A percentile compares a stretch with the other conserved stretches of the same genome.
These are phyloP conservation scores for Centaurea solstitialis DNA, from an alignment of 129 eudicot genomes.

Conservation along the genomic window DNA sequence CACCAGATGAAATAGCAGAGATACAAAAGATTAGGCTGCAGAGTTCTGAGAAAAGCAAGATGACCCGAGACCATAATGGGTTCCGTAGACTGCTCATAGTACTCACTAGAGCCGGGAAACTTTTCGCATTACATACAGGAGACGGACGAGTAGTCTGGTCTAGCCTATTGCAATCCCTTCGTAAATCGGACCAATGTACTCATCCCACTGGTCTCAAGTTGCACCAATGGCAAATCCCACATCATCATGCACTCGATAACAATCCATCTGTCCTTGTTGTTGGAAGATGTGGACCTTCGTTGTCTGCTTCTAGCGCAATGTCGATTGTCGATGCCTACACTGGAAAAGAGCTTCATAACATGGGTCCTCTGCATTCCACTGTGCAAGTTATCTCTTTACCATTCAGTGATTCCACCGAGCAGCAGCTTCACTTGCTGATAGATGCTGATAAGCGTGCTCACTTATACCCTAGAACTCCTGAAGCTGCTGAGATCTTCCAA, in stretches of 20 bases:
- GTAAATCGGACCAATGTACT: slow-evolving; percentile 59
- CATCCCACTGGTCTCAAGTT: slow-evolving; percentile 65
- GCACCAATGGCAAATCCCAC: slow-evolving; percentile 91
- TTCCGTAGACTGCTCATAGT: slow-evolving; percentile 84
- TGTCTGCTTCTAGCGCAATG: slow-evolving; percentile 61
- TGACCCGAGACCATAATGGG: slow-evolving; percentile 98
- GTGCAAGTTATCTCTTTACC: slow-evolving; percentile 77
- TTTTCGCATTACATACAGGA: slow-evolving; percentile 90
- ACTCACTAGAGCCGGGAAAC: slow-evolving; percentile 88
- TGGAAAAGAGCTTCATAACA: slow-evolving; percentile 59
- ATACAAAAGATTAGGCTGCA: slow-evolving; percentile 73
- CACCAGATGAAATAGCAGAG: slow-evolving; percentile 80
- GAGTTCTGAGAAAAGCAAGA: slow-evolving; percentile 83
- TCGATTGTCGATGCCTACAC: slow-evolving; percentile 79
- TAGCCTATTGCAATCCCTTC: slow-evolving; percentile 58
- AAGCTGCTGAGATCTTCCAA: slow-evolving; percentile 70
- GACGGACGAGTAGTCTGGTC: slow-evolving; percentile 99
- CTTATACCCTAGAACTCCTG: slow-evolving; percentile 78
- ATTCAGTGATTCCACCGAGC: slow-evolving; percentile 77
- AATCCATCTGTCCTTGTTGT: slow-evolving; percentile 85
- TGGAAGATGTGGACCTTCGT: slow-evolving; percentile 73
- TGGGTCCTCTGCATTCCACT: slow-evolving; percentile 60
- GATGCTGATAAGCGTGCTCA: slow-evolving; percentile 66
- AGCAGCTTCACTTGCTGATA: slow-evolving; percentile 71
- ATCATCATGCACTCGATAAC: slow-evolving; percentile 92